phyloP scores from a whole-genome alignment of 2,329 filamentous ascomycete species.

The Zalaria sp. region DNA sequence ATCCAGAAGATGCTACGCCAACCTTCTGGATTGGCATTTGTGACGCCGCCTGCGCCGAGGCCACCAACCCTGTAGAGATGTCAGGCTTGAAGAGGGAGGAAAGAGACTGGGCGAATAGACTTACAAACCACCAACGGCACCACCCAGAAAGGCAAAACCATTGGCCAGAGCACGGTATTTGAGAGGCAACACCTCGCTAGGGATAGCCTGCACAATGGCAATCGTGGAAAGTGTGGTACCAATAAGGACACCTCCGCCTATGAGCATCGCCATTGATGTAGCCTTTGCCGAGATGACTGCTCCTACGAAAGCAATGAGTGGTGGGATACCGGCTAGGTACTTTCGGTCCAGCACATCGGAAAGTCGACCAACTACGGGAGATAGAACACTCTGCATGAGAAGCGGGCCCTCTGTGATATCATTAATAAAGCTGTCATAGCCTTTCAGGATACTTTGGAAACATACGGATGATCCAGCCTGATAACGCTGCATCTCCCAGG shows the following conservation, averaged over 20 bases:
- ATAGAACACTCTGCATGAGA: constrained; percentile 43
- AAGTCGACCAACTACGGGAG: constrained; percentile 40
- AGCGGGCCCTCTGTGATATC: constrained; percentile 33
- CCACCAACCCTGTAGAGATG: constrained; percentile 26
- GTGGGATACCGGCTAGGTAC: constrained; percentile 36
- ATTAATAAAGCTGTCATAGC: not conserved
- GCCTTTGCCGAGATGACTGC: constrained; percentile 41
- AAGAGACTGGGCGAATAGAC: constrained; percentile 10
- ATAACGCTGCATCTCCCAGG: constrained; percentile 34
- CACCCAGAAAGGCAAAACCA: constrained; percentile 37
- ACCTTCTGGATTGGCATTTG: constrained; percentile 30
- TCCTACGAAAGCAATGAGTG: constrained; percentile 39
- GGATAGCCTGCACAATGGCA: constrained; percentile 41
- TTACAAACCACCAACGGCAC: constrained; percentile 38
- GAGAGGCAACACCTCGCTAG: constrained; percentile 41
- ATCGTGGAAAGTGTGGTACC: constrained; percentile 40
- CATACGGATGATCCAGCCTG: constrained; percentile 42
- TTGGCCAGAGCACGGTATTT: constrained; percentile 44
- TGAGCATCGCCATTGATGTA: constrained; percentile 40
- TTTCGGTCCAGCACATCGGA: constrained; percentile 44
- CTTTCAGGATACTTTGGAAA: constrained; percentile 6
- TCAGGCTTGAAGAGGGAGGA: too few relatives aligned
- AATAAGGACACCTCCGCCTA: constrained; percentile 44
- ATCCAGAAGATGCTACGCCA: constrained; percentile 48
- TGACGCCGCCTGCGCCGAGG: constrained; percentile 38